Percentiles rank a stretch among this genome's conserved stretches.
These are phyloP conservation scores for Xylogone sp. DNA, from an alignment of 2,329 filamentous ascomycete species.

Conservation along the genomic window DNA sequence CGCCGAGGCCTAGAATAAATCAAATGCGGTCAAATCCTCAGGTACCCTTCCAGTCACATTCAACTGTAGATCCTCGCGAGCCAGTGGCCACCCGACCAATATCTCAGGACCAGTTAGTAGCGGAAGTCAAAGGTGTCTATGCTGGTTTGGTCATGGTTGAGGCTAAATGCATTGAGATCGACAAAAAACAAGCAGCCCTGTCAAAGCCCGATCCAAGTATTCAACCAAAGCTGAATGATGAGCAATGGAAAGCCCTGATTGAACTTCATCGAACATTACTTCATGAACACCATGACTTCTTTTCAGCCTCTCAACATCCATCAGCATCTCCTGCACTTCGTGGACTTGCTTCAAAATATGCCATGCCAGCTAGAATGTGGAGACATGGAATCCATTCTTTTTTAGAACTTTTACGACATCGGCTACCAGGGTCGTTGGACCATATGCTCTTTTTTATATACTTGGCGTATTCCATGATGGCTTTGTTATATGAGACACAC, in stretches of 20 bases:
- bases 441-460: conserved; percentile 89
- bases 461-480: conserved; percentile 81
- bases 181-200: conserved; percentile 54
- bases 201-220: conserved; percentile 43
- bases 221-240: conserved; percentile 46
- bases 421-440: conserved; percentile 62
- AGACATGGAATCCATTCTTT: conserved; percentile 85
- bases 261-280: conserved; percentile 76
- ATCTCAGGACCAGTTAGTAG: conserved; percentile 72
- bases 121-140: conserved; percentile 80
- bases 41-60: too few relatives aligned
- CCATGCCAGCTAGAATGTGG: conserved; percentile 95
- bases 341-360: conserved; percentile 72
- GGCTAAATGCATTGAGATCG: conserved; percentile 80
- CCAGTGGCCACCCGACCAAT: too few relatives aligned
- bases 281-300: conserved; percentile 82
- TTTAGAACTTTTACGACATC: conserved; percentile 70
- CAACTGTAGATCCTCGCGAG: too few relatives aligned
- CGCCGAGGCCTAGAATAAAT: too few relatives aligned
- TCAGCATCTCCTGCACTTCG: conserved; percentile 66
- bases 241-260: conserved; percentile 84
- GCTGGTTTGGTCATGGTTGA: conserved; percentile 81
- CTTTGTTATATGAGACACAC: conserved; percentile 77
- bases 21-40: too few relatives aligned
- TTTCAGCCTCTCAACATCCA: conserved; percentile 83